Base-by-base conservation (phyloP, 208 protist species). In the Perkinsela sp. region DNA sequence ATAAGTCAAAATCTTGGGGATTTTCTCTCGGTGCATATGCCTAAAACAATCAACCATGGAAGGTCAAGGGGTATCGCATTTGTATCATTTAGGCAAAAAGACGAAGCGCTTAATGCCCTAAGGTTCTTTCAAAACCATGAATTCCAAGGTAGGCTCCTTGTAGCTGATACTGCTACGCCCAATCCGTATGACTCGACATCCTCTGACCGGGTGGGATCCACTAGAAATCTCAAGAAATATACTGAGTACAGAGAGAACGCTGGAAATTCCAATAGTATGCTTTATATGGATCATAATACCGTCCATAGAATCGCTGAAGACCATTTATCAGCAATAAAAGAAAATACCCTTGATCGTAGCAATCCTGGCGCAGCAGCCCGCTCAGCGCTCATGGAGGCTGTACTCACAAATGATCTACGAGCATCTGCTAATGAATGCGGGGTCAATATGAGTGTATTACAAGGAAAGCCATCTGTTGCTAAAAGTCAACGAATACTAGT, bases 271-370 rank as follows among this genome's bases (percentile, higher is more conserved):
- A 1, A 28, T n/a, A 72, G 28, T 70, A 70, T 82, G 28, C 68
- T 93, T 0, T 93, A 88, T 68, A 79, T 94, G 71, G 32, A 28
- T 6, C 28, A 66, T 1, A 81, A 93, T 71, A 80, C 87, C 0
- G 85, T 89, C 2, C 76, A 77, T 1, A 70, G 70, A 15, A 75
- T 82, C 0, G 73, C 89, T 28, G 75, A 85, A 0, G 67, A 72
- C 28, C 31, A 74, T 16, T 68, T 83, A 29, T 71, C 73, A n/a
- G 69, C 91, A 29, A 66, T 28, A n/a, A 91, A 92, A 72, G 28
- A 28, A 0, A 71, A 88, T 0, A 15, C 91, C 1, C 70, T 91
- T 1, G 74, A 85, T 71, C 28, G 29, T n/a, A 28, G 67, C 31
- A 68, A 57, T 15, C 16, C 71, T n/a, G 30, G 66, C 30, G 68